Evolutionary conservation across 257 asterid genomes (phyloP).

Genomic region (Solanum raphanifolium): DNA sequence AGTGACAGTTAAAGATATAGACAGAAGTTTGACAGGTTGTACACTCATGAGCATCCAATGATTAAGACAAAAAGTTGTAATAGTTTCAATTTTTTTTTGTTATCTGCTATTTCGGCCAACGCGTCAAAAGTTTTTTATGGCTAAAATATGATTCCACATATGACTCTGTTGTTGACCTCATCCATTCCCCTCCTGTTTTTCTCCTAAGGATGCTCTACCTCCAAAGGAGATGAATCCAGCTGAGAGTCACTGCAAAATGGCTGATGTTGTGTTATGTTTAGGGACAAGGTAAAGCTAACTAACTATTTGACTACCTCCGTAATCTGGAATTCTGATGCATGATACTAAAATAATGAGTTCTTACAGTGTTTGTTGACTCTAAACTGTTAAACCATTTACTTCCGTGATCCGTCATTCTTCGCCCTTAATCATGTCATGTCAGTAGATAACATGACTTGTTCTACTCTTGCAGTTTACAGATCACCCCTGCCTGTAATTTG

Average conservation of each 20-base stretch:
- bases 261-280: constrained; percentile 83
- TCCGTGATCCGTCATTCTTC: not conserved
- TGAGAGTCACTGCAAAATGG: constrained; percentile 82
- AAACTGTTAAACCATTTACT: not conserved
- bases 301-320: not conserved
- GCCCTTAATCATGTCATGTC: not conserved
- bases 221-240: constrained; percentile 88
- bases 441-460: not conserved
- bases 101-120: not conserved
- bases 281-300: constrained; percentile 71
- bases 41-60: not conserved
- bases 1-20: not conserved
- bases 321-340: not conserved
- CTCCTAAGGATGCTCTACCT: constrained; percentile 80
- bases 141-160: not conserved
- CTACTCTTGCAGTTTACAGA: constrained; percentile 75
- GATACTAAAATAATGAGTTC: not conserved
- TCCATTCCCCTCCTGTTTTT: not conserved
- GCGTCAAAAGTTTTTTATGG: not conserved
- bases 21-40: not conserved
- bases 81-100: not conserved
- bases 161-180: not conserved
- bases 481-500: constrained; percentile 95
- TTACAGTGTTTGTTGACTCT: not conserved
- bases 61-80: not conserved